Evolutionary conservation across 768 basidiomycete genomes (phyloP).

Genomic region (Hemileccinum rubropunctum): DNA sequence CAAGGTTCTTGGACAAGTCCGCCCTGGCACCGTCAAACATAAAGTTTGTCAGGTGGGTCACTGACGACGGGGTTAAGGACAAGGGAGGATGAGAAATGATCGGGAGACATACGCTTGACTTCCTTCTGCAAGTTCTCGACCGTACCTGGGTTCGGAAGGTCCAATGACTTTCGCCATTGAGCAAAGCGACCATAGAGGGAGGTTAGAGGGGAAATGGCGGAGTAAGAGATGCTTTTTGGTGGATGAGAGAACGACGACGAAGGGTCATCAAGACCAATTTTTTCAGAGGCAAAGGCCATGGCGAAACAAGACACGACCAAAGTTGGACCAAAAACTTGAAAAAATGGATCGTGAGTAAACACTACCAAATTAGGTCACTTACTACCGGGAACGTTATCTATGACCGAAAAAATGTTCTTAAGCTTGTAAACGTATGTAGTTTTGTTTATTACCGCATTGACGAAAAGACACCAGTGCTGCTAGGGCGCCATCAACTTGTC

Average conservation of each 20-base stretch:
- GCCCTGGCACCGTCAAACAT: conserved; percentile 97
- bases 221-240: conserved; percentile 38
- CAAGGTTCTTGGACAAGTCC: conserved; percentile 91
- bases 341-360: conserved; percentile 33
- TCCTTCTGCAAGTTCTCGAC: conserved; percentile 93
- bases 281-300: conserved; percentile 44
- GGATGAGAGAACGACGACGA: conserved; percentile 34
- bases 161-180: conserved; percentile 77
- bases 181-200: conserved; percentile 71
- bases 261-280: conserved; percentile 39
- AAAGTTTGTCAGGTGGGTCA: conserved; percentile 89
- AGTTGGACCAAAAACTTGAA: conserved; percentile 33
- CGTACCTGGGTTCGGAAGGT: conserved; percentile 87
- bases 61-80: conserved; percentile 38
- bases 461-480: too few relatives aligned
- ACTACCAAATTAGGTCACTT: conserved; percentile 10
- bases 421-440: too few relatives aligned
- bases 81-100: conserved; percentile 3
- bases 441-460: too few relatives aligned
- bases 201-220: conserved; percentile 51
- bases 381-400: too few relatives aligned
- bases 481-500: too few relatives aligned
- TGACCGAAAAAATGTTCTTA: too few relatives aligned
- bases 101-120: conserved; percentile 65
- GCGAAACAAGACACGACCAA: conserved; percentile 16